Conservation (phyloP, 2,329 filamentous ascomycete genomes). For the Trichoderma pleuroti region DNA sequence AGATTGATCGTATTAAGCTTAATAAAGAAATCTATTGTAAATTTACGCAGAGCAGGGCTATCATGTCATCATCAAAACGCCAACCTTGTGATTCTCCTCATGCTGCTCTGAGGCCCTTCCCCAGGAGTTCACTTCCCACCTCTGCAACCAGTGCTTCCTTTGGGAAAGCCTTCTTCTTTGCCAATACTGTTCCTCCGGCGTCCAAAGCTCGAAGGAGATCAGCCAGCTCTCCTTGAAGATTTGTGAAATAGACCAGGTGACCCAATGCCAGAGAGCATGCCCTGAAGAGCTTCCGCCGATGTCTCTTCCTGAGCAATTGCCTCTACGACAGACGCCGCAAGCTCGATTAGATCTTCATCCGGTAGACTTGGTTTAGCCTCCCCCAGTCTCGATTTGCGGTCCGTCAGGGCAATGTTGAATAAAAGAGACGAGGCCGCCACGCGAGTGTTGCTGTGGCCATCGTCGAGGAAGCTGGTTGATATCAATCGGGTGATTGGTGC, state of each 20-base stretch:
- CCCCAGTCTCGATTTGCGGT: slow-evolving; percentile 61
- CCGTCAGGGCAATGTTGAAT: slow-evolving; percentile 74
- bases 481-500: slow-evolving; percentile 64
- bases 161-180: slow-evolving; percentile 55
- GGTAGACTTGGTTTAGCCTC: slow-evolving; percentile 56
- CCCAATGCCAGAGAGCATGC: slow-evolving; percentile 75
- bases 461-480: slow-evolving; percentile 75
- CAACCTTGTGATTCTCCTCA: slow-evolving; percentile 19
- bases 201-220: slow-evolving; percentile 79
- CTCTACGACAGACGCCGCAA: slow-evolving; percentile 77
- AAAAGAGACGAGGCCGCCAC: slow-evolving; percentile 79
- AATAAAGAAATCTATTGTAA: background rate
- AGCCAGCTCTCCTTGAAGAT: slow-evolving; percentile 68
- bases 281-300: slow-evolving; percentile 70
- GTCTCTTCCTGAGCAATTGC: slow-evolving; percentile 57
- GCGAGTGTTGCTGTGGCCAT: slow-evolving; percentile 67
- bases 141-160: slow-evolving; percentile 55
- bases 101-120: slow-evolving; percentile 45
- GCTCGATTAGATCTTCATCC: slow-evolving; percentile 71
- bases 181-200: slow-evolving; percentile 60
- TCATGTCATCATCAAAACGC: slow-evolving; percentile 1
- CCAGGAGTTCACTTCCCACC: slow-evolving; percentile 50
- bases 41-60: background rate
- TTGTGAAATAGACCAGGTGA: slow-evolving; percentile 67
- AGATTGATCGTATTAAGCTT: background rate